Conservation (phyloP, 192 early-diverging fungal species). For the Cetraspora pellucida region DNA sequence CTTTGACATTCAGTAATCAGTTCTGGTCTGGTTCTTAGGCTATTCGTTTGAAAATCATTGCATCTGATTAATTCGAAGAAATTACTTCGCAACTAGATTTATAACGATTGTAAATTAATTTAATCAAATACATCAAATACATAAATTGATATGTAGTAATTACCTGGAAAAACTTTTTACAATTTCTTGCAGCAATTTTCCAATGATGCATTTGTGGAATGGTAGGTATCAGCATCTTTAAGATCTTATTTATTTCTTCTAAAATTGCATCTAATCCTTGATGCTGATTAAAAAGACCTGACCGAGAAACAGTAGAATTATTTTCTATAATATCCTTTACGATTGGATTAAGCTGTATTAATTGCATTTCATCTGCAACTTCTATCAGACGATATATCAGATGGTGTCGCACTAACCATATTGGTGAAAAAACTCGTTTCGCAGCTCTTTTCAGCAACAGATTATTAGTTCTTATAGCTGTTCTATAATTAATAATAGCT, state of each 20-base stretch:
- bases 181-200: slow-evolving; percentile 22
- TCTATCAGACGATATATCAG: slow-evolving; percentile 10
- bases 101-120: no score
- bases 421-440: neutral
- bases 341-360: neutral
- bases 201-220: slow-evolving; percentile 5
- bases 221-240: no score
- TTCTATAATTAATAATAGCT: slow-evolving; percentile 30
- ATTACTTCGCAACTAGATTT: neutral
- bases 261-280: no score
- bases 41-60: neutral
- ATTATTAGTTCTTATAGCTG: neutral
- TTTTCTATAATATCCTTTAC: neutral
- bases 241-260: no score
- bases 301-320: neutral
- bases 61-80: slow-evolving; percentile 10
- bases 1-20: neutral
- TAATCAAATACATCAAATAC: no score
- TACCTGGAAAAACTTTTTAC: slow-evolving; percentile 26
- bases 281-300: neutral
- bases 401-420: slow-evolving; percentile 2
- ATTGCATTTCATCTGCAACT: no score
- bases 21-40: neutral
- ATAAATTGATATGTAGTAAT: neutral
- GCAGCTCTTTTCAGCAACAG: neutral